phyloP scores from a whole-genome alignment of 441 rosid species.

The Metrosideros polymorpha region DNA sequence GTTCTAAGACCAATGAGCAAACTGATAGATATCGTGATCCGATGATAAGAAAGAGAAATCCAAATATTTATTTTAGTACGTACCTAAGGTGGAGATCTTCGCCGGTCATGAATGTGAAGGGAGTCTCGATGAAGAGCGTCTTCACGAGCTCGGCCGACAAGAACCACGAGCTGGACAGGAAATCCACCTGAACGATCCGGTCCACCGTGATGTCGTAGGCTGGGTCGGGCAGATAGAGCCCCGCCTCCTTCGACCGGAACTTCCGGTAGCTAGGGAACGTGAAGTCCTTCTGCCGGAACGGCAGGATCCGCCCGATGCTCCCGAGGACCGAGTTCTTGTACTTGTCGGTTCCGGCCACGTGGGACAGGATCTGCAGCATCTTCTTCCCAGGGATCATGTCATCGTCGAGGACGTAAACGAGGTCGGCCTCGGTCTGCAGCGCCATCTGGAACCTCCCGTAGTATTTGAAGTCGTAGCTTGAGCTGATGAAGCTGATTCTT shows the following conservation, averaged over 20 bases:
- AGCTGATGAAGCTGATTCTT: slow-evolving; percentile 82
- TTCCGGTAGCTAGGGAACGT: slow-evolving; percentile 94
- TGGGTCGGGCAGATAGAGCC: slow-evolving; percentile 92
- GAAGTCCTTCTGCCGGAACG: slow-evolving; percentile 84
- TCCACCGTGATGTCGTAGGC: slow-evolving; percentile 80
- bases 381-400: slow-evolving; percentile 95
- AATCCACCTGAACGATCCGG: slow-evolving; percentile 88
- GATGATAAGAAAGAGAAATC: not conserved
- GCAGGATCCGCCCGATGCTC: slow-evolving; percentile 88
- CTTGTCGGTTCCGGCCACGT: slow-evolving; percentile 92
- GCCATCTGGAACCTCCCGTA: slow-evolving; percentile 97
- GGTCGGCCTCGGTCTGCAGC: slow-evolving; percentile 81
- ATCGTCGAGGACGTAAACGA: slow-evolving; percentile 77
- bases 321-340: slow-evolving; percentile 85
- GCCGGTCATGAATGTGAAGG: slow-evolving; percentile 86
- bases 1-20: not conserved
- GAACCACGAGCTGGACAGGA: slow-evolving; percentile 96
- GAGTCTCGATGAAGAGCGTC: slow-evolving; percentile 77
- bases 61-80: not conserved
- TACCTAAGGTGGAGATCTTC: slow-evolving; percentile 98
- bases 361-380: slow-evolving; percentile 86
- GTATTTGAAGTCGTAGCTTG: slow-evolving; percentile 90
- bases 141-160: slow-evolving; percentile 84
- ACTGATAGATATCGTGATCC: not conserved
- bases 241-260: slow-evolving; percentile 88